Conservation (phyloP, 75 land plant genomes). For the Cryptomeria japonica region DNA sequence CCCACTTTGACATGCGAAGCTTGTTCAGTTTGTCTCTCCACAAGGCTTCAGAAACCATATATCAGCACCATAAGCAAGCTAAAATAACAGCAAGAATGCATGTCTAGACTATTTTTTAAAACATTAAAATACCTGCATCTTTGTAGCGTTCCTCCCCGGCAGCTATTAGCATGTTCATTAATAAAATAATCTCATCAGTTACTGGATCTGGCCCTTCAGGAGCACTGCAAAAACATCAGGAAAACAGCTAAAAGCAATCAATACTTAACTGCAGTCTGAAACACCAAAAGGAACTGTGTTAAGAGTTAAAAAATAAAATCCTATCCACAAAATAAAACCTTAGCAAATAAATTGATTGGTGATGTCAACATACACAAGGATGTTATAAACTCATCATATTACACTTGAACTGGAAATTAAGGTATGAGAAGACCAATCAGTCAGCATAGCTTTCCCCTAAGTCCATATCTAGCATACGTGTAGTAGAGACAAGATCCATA, state of each 20-base stretch:
- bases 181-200: constrained; percentile 57
- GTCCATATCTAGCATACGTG: too few relatives aligned
- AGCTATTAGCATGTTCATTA: constrained; percentile 62
- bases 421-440: neutral
- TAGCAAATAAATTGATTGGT: neutral
- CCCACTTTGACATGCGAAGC: constrained; percentile 28
- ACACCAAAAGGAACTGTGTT: neutral
- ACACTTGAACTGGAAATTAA: neutral
- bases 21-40: constrained; percentile 48
- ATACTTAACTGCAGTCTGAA: neutral
- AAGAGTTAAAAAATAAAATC: neutral
- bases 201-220: constrained; percentile 61
- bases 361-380: neutral
- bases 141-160: constrained; percentile 62
- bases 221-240: constrained; percentile 31
- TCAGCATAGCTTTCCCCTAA: neutral
- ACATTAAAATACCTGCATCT: constrained; percentile 57
- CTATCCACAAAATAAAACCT: neutral
- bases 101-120: neutral
- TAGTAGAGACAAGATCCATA: too few relatives aligned
- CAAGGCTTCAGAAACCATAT: constrained; percentile 17
- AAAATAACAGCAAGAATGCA: neutral
- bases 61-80: neutral
- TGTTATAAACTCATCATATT: neutral
- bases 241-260: neutral